Percentiles rank a stretch among this genome's conserved stretches.
Conservation (phyloP, 2,329 filamentous ascomycete genomes). For the Cercospora canescens region DNA sequence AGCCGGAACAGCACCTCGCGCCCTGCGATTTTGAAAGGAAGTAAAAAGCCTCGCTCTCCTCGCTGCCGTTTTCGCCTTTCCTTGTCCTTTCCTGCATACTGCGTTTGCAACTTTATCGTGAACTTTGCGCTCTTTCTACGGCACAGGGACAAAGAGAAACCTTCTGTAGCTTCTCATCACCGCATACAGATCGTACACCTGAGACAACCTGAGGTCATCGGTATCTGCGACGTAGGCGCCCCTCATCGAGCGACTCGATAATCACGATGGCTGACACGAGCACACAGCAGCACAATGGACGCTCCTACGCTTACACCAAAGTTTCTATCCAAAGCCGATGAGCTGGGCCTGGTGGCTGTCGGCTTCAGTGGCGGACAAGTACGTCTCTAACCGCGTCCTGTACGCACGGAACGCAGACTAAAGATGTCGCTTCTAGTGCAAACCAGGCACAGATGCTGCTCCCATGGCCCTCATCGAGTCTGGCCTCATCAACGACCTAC, state of each 20-base stretch:
- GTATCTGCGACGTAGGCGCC: background rate
- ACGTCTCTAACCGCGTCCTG: conserved; percentile 29
- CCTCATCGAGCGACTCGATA: background rate
- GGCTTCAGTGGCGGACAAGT: conserved; percentile 97
- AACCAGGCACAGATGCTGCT: conserved; percentile 86
- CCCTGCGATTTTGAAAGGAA: background rate
- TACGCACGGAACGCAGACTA: background rate
- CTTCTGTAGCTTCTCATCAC: background rate
- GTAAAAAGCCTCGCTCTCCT: background rate
- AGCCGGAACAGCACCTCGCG: background rate
- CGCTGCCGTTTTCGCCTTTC: background rate
- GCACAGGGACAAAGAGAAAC: background rate
- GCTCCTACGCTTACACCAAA: conserved; percentile 64
- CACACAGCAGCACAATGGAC: conserved; percentile 29
- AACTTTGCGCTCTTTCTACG: background rate
- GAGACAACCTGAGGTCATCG: conserved; percentile 1
- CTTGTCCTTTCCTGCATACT: background rate
- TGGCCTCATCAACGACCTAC: conserved; percentile 80
- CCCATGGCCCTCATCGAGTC: conserved; percentile 85
- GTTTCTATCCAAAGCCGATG: conserved; percentile 76
- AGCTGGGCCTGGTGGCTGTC: conserved; percentile 90
- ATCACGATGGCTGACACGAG: background rate
- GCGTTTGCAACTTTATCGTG: background rate
- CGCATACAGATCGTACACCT: background rate
- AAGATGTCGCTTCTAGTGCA: conserved; percentile 60